These are phyloP conservation scores for Thielaviopsis populi DNA, from an alignment of 2,329 filamentous ascomycete genomes.

Conservation along the genomic window DNA sequence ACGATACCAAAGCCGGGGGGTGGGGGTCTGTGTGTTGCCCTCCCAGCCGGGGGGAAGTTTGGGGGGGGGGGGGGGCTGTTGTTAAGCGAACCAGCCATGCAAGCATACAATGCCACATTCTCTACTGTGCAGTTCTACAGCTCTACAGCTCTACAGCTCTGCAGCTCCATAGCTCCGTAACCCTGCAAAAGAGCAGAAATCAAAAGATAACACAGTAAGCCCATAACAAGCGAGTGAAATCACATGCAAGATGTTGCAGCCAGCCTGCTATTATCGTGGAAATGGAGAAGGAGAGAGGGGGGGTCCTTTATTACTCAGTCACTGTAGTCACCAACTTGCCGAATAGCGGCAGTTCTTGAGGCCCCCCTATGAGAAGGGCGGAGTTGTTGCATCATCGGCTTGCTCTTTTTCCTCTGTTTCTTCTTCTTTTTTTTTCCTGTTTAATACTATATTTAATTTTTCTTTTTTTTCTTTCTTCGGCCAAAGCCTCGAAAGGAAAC, in stretches of 20 bases:
- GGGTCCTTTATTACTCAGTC: not conserved
- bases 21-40: too few species aligned
- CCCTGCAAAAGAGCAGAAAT: not conserved
- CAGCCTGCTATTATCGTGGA: not conserved
- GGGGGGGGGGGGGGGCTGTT: not conserved
- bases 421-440: not conserved
- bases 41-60: not conserved
- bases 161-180: not conserved
- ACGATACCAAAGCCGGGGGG: too few species aligned
- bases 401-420: not conserved
- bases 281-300: not conserved
- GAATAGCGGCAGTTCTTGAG: not conserved
- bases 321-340: not conserved
- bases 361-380: not conserved
- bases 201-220: not conserved
- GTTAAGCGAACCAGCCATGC: not conserved
- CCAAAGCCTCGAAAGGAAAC: not conserved
- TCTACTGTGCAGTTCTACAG: not conserved
- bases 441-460: not conserved
- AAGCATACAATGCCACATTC: not conserved
- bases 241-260: not conserved
- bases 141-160: not conserved
- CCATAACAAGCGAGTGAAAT: not conserved
- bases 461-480: not conserved
- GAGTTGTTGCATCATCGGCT: too few species aligned